Conservation (phyloP, 805 yeast genomes). For the Ogataea angusta region DNA sequence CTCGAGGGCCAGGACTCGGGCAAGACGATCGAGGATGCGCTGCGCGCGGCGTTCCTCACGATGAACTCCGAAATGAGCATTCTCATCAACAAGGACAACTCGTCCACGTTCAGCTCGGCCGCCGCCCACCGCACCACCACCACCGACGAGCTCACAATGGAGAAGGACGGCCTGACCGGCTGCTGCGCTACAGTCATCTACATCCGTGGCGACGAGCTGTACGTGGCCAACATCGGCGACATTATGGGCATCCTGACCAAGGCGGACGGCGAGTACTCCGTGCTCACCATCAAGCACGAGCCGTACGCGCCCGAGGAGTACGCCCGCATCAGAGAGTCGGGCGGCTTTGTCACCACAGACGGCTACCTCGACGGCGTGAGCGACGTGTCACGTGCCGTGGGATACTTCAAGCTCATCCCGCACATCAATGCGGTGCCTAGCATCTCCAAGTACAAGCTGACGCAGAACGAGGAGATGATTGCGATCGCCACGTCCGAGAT, state of each 20-base stretch:
- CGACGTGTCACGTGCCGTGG: slow-evolving; percentile 86
- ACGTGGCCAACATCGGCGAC: slow-evolving; percentile 90
- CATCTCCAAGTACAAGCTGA: slow-evolving; percentile 55
- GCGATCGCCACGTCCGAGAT: slow-evolving; percentile 79
- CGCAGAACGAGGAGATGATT: slow-evolving; percentile 76
- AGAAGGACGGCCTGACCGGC: slow-evolving; percentile 74
- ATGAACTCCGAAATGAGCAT: slow-evolving; percentile 81
- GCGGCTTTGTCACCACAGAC: slow-evolving; percentile 84
- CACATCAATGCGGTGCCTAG: slow-evolving; percentile 89
- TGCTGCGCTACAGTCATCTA: slow-evolving; percentile 82
- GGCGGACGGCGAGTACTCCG: slow-evolving; percentile 74
- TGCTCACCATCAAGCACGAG: slow-evolving; percentile 74
- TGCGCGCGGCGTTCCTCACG: slow-evolving; percentile 75
- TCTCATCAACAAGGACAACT: slow-evolving; percentile 43
- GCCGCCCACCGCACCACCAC: slow-evolving; percentile 52
- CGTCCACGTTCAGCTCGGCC: slow-evolving; percentile 40
- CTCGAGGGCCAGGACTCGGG: slow-evolving; percentile 40
- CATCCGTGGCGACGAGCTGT: slow-evolving; percentile 64
- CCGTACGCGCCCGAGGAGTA: slow-evolving; percentile 77
- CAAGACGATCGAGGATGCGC: slow-evolving; percentile 64
- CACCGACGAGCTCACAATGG: slow-evolving; percentile 51
- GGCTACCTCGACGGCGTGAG: slow-evolving; percentile 83
- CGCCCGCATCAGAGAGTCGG: slow-evolving; percentile 84
- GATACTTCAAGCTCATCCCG: slow-evolving; percentile 81
- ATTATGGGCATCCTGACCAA: slow-evolving; percentile 76